A percentile compares a stretch with the other conserved stretches of the same genome.
Conservation (phyloP, 2,329 filamentous ascomycete species). For the Alternaria sp. region DNA sequence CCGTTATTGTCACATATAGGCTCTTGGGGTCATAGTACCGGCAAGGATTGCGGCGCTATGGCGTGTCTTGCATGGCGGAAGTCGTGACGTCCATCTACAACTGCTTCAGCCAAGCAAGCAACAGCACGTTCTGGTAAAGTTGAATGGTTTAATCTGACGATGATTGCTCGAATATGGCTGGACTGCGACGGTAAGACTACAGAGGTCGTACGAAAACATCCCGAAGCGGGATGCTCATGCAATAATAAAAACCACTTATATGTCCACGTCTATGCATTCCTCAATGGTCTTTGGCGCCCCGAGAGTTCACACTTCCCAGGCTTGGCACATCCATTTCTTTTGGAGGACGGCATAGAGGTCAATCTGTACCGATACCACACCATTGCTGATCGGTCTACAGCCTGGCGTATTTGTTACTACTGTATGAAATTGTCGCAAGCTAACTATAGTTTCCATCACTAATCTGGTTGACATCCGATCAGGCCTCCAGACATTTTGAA, state of each 20-base stretch:
- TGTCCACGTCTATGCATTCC: neutral
- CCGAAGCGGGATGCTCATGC: neutral
- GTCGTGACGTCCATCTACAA: neutral
- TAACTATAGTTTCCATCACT: neutral
- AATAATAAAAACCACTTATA: neutral
- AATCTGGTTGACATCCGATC: neutral
- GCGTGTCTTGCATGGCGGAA: slow-evolving; percentile 2
- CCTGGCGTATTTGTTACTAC: neutral
- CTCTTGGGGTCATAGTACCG: slow-evolving; percentile 19
- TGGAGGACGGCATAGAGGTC: neutral
- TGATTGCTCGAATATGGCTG: neutral
- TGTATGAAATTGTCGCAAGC: neutral
- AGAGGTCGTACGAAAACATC: neutral
- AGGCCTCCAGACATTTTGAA: neutral
- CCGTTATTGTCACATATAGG: slow-evolving; percentile 36
- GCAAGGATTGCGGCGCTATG: neutral
- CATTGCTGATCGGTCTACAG: neutral
- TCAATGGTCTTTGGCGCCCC: neutral
- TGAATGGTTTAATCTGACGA: neutral
- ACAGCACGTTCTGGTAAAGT: neutral
- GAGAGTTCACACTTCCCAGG: neutral
- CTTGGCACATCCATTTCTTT: neutral
- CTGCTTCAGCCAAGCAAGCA: neutral
- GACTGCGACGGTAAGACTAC: neutral
- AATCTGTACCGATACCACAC: neutral